Evolutionary conservation across 1,139 yeast species (phyloP), one percentile per base, ranked within the genome.

Genomic region (Geotrichum candidum): DNA sequence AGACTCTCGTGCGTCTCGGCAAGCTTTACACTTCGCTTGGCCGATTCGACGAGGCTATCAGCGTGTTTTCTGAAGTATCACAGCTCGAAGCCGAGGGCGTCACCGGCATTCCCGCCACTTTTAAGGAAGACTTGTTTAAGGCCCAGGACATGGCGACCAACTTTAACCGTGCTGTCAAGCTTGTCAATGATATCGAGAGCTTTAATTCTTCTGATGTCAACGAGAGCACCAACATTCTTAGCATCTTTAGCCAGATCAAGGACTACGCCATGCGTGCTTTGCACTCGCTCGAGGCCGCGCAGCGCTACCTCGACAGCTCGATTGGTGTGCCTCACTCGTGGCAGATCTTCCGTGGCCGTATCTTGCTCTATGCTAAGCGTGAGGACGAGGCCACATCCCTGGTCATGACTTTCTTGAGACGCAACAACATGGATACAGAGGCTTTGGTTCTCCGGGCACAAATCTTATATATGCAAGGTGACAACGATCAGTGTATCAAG

Each of bases 381-480:
- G 61, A 65, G 3, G 79, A 76, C 56, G 72, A 68, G 59, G 81
- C 80, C 1, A 74, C 77, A 38, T 68, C 74, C 7, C 56, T 72
- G 2, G 78, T 76, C 2, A 71, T 77, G 64, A 62, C 65, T 31
- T 65, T 78, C 50, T 69, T 78, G 54, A 72, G 81, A 54, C 63
- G 64, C 18, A 75, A 75, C 64, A 57, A 69, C 6, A 70, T 69
- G 53, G 77, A 78, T 58, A 75, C 79, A 10, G 78, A 74, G 45
- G 78, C 79, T 1, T 68, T 78, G 53, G 70, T 72, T 2, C 68
- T 77, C 54, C 73, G 81, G 9, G 81, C 78, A 5, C 66, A 68
- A 38, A 69, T 76, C 10, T 68, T 77, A 57, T 75, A 76, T 65
- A 68, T 67, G 33, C 73, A 75, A 57, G 80, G 80, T 45, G 80